Conservation (phyloP, 2,329 filamentous ascomycete species). For the Parastagonospora nodorum region DNA sequence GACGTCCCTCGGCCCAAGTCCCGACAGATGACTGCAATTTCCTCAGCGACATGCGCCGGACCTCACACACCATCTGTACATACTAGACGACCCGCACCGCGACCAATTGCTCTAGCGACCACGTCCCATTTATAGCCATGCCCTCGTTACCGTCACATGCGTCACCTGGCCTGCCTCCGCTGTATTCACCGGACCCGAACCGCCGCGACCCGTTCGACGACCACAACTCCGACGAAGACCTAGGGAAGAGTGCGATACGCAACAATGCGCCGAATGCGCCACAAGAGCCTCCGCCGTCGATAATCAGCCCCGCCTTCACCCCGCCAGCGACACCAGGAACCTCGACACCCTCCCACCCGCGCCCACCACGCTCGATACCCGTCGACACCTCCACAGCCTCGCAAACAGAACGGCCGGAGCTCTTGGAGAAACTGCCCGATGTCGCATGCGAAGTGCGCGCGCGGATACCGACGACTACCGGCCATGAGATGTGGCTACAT, state of each 20-base stretch:
- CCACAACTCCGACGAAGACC: constrained; percentile 14
- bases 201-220: constrained; percentile 49
- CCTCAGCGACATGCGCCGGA: neutral
- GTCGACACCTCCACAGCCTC: constrained; percentile 45
- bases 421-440: constrained; percentile 76
- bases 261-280: constrained; percentile 6
- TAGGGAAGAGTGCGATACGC: constrained; percentile 22
- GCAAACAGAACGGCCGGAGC: constrained; percentile 64
- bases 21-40: neutral
- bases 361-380: constrained; percentile 48
- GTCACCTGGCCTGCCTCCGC: constrained; percentile 57
- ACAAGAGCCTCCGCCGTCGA: constrained; percentile 44
- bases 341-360: constrained; percentile 40
- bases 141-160: constrained; percentile 61
- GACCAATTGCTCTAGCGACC: neutral
- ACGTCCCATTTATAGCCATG: constrained; percentile 46
- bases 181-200: constrained; percentile 60
- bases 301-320: constrained; percentile 55
- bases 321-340: constrained; percentile 45
- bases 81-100: neutral
- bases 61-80: neutral
- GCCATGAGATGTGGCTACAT: constrained; percentile 96
- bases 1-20: neutral
- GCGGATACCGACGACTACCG: constrained; percentile 88
- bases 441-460: constrained; percentile 96